Percentiles rank a stretch among this genome's conserved stretches.
phyloP scores from a whole-genome alignment of 352 stramenopile species.

The Phytophthora cajani region DNA sequence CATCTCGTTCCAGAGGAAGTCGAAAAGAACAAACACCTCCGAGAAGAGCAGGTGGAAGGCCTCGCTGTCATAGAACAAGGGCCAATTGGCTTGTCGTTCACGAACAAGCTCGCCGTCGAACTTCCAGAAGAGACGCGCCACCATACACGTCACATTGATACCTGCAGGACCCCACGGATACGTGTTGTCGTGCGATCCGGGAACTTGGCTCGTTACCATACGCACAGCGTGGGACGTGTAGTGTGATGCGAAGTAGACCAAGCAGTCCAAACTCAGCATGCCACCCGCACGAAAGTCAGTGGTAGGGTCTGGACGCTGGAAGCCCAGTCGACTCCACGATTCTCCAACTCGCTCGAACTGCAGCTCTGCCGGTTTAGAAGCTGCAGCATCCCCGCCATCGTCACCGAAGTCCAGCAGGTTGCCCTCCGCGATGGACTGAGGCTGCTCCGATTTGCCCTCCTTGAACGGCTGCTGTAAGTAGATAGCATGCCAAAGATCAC shows the following conservation, averaged over 20 bases:
- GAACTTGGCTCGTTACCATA: slow-evolving; percentile 83
- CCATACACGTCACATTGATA: slow-evolving; percentile 89
- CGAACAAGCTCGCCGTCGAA: slow-evolving; percentile 75
- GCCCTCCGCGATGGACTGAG: slow-evolving; percentile 33
- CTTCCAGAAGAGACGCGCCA: slow-evolving; percentile 83
- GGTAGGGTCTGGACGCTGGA: slow-evolving; percentile 85
- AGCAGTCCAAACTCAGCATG: slow-evolving; percentile 80
- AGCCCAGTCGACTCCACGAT: slow-evolving; percentile 82
- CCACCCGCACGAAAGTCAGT: slow-evolving; percentile 87
- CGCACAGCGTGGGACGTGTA: slow-evolving; percentile 70
- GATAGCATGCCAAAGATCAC: slow-evolving; percentile 71
- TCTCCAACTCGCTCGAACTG: slow-evolving; percentile 78
- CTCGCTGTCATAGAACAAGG: slow-evolving; percentile 70
- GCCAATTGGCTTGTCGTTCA: slow-evolving; percentile 73
- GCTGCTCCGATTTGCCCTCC: slow-evolving; percentile 21
- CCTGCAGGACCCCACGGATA: slow-evolving; percentile 85
- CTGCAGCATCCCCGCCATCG: not conserved
- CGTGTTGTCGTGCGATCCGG: slow-evolving; percentile 80
- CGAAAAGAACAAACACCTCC: slow-evolving; percentile 86
- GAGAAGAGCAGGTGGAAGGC: slow-evolving; percentile 84
- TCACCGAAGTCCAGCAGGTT: slow-evolving; percentile 36
- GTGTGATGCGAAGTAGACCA: slow-evolving; percentile 82
- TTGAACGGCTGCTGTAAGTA: slow-evolving; percentile 60
- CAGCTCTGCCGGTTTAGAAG: slow-evolving; percentile 23
- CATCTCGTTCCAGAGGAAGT: slow-evolving; percentile 87